These are phyloP conservation scores for Dispira simplex DNA, from an alignment of 192 early-diverging fungal species.

Conservation along the genomic window DNA sequence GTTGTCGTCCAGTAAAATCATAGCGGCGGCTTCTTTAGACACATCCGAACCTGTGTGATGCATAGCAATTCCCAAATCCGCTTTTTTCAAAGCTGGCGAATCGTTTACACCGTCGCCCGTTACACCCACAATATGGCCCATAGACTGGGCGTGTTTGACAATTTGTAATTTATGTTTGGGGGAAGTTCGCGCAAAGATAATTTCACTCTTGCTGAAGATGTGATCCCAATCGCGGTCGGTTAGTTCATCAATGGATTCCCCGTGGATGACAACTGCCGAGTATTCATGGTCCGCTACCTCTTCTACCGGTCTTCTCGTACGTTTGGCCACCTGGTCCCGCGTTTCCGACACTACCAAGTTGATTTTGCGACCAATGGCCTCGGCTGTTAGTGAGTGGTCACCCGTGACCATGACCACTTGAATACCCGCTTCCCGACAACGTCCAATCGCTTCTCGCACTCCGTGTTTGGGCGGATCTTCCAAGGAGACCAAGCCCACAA, in stretches of 20 bases:
- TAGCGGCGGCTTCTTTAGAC: conserved; percentile 89
- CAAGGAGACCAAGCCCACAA: conserved; percentile 81
- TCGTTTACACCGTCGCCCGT: conserved; percentile 98
- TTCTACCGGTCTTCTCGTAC: conserved; percentile 38
- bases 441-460: conserved; percentile 94
- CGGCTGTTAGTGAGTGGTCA: conserved; percentile 90
- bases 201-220: conserved; percentile 88
- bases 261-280: conserved; percentile 83
- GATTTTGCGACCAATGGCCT: conserved; percentile 93
- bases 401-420: conserved; percentile 99
- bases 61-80: conserved; percentile 96
- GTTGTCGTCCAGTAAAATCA: conserved; percentile 97
- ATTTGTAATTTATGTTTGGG: conserved; percentile 97
- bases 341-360: conserved; percentile 88
- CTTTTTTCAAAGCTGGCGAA: conserved; percentile 91
- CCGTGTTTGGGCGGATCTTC: conserved; percentile 97
- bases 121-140: conserved; percentile 95
- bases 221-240: conserved; percentile 79
- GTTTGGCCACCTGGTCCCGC: conserved; percentile 54
- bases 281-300: conserved; percentile 66
- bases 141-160: conserved; percentile 74
- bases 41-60: conserved; percentile 90
- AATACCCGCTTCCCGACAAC: conserved; percentile 83
- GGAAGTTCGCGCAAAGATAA: conserved; percentile 93
- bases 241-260: conserved; percentile 69